A percentile compares a stretch with the other conserved stretches of the same genome.
Conservation (phyloP, 495 filamentous ascomycete genomes). For the Podospora comata region DNA sequence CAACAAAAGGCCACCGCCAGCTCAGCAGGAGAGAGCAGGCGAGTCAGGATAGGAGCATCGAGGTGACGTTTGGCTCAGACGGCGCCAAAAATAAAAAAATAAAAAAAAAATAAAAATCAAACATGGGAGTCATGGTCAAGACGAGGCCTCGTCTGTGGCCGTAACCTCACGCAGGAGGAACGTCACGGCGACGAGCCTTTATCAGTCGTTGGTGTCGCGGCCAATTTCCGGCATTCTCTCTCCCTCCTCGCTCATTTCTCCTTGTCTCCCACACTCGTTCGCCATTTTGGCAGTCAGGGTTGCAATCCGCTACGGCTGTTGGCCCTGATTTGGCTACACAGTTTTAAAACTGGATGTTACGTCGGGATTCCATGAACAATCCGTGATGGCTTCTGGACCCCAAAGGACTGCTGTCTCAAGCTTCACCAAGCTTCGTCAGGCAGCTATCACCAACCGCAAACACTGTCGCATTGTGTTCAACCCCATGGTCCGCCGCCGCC, state of each 20-base stretch:
- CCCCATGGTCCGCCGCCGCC: not conserved
- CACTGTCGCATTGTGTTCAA: not conserved
- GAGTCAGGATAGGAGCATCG: not conserved
- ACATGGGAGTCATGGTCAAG: not conserved
- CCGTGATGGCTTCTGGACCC: not conserved
- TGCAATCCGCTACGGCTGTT: slow-evolving; percentile 19
- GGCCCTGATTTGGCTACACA: slow-evolving; percentile 15
- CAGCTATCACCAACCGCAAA: not conserved
- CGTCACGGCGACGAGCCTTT: not conserved
- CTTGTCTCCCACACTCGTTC: not conserved
- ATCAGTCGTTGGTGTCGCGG: not conserved
- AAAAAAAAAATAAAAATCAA: too few relatives aligned
- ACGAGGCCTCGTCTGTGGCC: too few relatives aligned
- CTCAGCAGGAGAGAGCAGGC: not conserved
- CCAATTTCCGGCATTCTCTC: not conserved
- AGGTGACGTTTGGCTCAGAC: too few relatives aligned
- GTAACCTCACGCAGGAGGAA: too few relatives aligned
- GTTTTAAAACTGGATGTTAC: not conserved
- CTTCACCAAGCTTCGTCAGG: not conserved
- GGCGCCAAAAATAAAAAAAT: too few relatives aligned
- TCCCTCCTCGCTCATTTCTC: not conserved
- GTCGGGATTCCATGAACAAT: not conserved
- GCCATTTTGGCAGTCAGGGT: not conserved
- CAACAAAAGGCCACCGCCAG: slow-evolving; percentile 4
- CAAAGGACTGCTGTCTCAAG: not conserved